A percentile compares a stretch with the other conserved stretches of the same genome.
phyloP scores from a whole-genome alignment of 2,329 filamentous ascomycete species.

The Diaporthe longicolla region DNA sequence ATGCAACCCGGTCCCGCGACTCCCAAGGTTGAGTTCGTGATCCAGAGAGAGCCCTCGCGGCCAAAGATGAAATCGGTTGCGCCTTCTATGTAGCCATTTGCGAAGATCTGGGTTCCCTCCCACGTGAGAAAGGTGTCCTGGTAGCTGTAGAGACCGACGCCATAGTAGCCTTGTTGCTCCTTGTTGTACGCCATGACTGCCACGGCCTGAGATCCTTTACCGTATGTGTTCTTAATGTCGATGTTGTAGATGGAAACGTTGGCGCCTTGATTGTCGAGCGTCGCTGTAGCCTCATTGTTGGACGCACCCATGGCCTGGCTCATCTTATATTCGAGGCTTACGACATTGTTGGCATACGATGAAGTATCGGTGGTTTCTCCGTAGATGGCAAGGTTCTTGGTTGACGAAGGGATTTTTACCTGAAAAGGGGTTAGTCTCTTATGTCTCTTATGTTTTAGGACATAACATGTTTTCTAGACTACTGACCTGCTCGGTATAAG shows the following conservation, averaged over 20 bases:
- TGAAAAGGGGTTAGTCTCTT: background rate
- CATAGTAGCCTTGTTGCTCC: constrained; percentile 69
- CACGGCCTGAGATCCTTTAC: constrained; percentile 64
- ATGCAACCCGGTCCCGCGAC: constrained; percentile 62
- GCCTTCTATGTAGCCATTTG: constrained; percentile 66
- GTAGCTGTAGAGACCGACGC: constrained; percentile 65
- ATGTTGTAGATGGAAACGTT: constrained; percentile 69
- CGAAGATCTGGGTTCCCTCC: constrained; percentile 66
- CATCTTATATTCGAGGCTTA: constrained; percentile 28
- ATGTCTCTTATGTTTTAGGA: background rate
- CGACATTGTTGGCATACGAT: constrained; percentile 64
- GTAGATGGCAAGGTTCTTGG: constrained; percentile 65
- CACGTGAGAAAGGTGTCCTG: constrained; percentile 69
- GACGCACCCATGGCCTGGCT: constrained; percentile 23
- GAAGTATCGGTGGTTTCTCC: constrained; percentile 64
- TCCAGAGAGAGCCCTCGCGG: constrained; percentile 65
- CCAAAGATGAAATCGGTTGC: constrained; percentile 73
- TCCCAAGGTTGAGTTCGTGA: constrained; percentile 64
- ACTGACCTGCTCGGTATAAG: constrained; percentile 65
- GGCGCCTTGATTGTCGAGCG: constrained; percentile 58
- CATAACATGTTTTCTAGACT: background rate
- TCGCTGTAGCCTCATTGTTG: constrained; percentile 54
- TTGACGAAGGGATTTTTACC: constrained; percentile 63
- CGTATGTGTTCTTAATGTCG: constrained; percentile 65
- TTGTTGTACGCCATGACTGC: constrained; percentile 65